Evolutionary conservation across 2,329 filamentous ascomycete genomes (phyloP), one percentile per base, ranked within the genome.

Genomic region (Periglandula ipomoeae): DNA sequence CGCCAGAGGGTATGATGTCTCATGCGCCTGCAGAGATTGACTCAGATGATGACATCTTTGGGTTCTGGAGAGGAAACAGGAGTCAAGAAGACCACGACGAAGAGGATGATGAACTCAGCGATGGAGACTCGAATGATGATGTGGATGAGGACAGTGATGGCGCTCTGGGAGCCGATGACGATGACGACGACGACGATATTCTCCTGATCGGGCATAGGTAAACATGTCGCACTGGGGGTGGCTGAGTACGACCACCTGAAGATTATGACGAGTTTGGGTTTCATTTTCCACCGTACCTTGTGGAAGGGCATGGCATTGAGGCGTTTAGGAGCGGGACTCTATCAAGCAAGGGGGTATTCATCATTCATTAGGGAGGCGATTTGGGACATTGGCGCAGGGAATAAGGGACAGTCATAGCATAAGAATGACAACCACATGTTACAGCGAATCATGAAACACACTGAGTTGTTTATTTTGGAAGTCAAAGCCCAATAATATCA

Each of bases 21-120:
- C 55, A 60, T 24, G 50, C 59, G 1, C 50, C 61, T n/a, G 59
- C 59, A 7, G 63, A 70, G 10, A 67, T 68, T 8, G 75, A 78
- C 15, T 75, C 74, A 0, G 73, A 76, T 17, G 71, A 73, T 8
- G 79, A 80, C 48, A 74, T 83, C 50, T 58, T 83, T 26, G 73
- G 75, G 26, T 73, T 84, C 44, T 83, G 79, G 76, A 72, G 60
- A 41, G 69, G 68, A 11, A 69, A 70, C 5, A 47, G 50, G 40
- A 49, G 47, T 20, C 50, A 47, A 37, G 37, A 51, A 26, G 69
- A 71, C 2, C 72, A 73, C 2, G 73, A 77, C 19, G 69, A 67
- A n/a, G n/a, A n/a, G n/a, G 69, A 69, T 3, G 68, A 63, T 7
- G 72, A 73, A 6, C 72, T 32, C 4, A 46, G 48, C 27, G 48